Evolutionary conservation across 2,329 filamentous ascomycete species (phyloP).

Genomic region (Eutypella sp.): DNA sequence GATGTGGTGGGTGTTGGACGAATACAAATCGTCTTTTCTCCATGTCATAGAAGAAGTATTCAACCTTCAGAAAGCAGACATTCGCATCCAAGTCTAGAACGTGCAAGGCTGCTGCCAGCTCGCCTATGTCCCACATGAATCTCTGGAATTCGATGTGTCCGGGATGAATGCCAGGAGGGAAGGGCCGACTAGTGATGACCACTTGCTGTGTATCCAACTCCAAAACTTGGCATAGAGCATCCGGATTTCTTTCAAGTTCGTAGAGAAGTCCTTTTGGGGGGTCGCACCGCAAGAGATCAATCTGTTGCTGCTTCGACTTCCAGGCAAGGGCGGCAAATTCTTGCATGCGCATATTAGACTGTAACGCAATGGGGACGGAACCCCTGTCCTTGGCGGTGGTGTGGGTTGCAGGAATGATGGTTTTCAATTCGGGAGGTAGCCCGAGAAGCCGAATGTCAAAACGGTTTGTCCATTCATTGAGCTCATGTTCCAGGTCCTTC

Average conservation of each 20-base stretch:
- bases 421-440: not conserved
- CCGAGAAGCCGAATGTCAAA: not conserved
- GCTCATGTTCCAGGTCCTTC: not conserved
- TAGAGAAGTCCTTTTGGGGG: no score
- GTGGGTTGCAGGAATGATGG: not conserved
- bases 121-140: not conserved
- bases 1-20: not conserved
- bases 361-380: no score
- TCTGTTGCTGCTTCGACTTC: no score
- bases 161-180: not conserved
- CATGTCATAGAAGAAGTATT: not conserved
- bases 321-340: no score
- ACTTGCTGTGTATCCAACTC: not conserved
- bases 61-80: not conserved
- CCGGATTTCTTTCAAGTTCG: not conserved
- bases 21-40: not conserved
- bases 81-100: not conserved
- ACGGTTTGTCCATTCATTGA: not conserved
- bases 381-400: no score
- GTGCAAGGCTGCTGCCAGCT: not conserved
- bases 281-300: no score
- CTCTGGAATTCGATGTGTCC: not conserved
- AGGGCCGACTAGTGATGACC: not conserved
- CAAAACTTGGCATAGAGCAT: not conserved
- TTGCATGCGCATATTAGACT: not conserved